Evolutionary conservation across 805 yeast genomes (phyloP).

Genomic region (Saccharomyces cerevisiae): DNA sequence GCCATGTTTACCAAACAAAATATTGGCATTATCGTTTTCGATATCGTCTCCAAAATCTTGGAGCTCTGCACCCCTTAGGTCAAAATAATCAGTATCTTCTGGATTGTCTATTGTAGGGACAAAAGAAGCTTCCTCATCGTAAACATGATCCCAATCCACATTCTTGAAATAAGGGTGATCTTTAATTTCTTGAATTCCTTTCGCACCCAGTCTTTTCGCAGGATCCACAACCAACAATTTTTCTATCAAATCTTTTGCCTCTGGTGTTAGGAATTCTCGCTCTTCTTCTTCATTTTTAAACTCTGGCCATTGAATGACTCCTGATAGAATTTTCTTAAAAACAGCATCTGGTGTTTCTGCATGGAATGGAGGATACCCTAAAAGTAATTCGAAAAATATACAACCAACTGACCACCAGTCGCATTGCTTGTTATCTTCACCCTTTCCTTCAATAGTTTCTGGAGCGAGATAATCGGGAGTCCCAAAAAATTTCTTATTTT

Average conservation of each 20-base stretch:
- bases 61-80: constrained; percentile 76
- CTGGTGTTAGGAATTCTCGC: constrained; percentile 46
- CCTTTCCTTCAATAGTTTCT: constrained; percentile 79
- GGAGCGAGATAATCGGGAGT: constrained; percentile 98
- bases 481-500: constrained; percentile 71
- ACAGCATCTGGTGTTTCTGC: constrained; percentile 72
- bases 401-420: constrained; percentile 98
- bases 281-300: constrained; percentile 44
- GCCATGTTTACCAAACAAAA: background rate
- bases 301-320: constrained; percentile 79
- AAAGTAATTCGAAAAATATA: constrained; percentile 81
- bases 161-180: constrained; percentile 67
- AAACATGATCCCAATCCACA: constrained; percentile 67
- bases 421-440: constrained; percentile 57
- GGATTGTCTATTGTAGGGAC: constrained; percentile 75
- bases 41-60: constrained; percentile 30
- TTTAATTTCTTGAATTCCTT: constrained; percentile 73
- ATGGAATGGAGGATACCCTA: constrained; percentile 94
- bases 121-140: constrained; percentile 68
- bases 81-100: constrained; percentile 86
- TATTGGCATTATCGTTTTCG: constrained; percentile 7
- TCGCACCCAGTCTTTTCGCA: constrained; percentile 58
- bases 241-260: constrained; percentile 66
- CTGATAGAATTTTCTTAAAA: constrained; percentile 67
- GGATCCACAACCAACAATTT: constrained; percentile 60